Percentiles rank a stretch among this genome's conserved stretches.
Conservation (phyloP, 257 asterid species). For the Avicennia marina region DNA sequence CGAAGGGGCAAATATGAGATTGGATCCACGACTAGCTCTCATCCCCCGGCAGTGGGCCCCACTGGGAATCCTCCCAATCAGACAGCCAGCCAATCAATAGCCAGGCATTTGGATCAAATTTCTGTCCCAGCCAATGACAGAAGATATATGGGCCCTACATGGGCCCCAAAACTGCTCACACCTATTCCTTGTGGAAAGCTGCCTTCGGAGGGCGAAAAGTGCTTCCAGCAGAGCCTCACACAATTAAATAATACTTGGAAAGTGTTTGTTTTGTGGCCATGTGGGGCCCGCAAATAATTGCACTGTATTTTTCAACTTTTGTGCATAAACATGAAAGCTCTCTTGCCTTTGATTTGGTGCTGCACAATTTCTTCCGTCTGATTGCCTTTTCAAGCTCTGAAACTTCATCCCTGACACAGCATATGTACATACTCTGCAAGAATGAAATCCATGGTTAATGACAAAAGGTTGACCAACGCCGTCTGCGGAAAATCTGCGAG, state of each 20-base stretch:
- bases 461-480: constrained; percentile 45
- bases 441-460: constrained; percentile 43
- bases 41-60: constrained; percentile 24
- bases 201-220: constrained; percentile 27
- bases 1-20: constrained; percentile 14
- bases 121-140: constrained; percentile 42
- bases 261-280: constrained; percentile 23
- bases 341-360: no score
- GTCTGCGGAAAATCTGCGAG: constrained; percentile 62
- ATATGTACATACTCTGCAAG: neutral
- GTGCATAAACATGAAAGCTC: no score
- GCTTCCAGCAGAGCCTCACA: constrained; percentile 14
- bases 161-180: constrained; percentile 29
- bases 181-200: constrained; percentile 10
- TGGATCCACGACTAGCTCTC: constrained; percentile 21
- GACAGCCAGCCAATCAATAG: constrained; percentile 48
- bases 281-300: constrained; percentile 57
- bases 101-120: constrained; percentile 32
- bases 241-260: constrained; percentile 22
- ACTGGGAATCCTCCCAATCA: constrained; percentile 35
- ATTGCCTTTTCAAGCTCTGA: neutral
- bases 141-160: constrained; percentile 27
- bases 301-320: constrained; percentile 13
- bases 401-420: neutral
- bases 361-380: no score